Percentiles rank a stretch among this genome's conserved stretches.
These are phyloP conservation scores for Tricladium varicosporioides DNA, from an alignment of 2,329 filamentous ascomycete species.

Conservation along the genomic window DNA sequence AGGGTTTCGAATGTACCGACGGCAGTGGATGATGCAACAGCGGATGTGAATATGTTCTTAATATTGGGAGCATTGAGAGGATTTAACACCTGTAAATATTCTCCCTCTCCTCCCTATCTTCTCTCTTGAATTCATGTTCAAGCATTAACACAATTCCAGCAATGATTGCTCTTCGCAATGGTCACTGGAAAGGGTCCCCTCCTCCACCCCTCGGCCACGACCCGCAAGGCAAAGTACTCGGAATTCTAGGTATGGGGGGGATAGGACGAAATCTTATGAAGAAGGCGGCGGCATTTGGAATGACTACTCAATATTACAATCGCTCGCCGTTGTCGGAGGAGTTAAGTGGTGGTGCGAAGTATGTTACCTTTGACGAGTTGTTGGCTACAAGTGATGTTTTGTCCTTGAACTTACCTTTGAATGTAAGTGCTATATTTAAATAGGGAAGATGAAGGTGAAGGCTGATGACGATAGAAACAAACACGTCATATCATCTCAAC, in stretches of 20 bases:
- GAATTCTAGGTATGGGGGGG: slow-evolving; percentile 83
- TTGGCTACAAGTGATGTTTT: slow-evolving; percentile 70
- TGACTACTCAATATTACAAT: slow-evolving; percentile 75
- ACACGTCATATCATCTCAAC: slow-evolving; percentile 76
- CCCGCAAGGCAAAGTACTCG: slow-evolving; percentile 74
- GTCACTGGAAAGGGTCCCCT: slow-evolving; percentile 63
- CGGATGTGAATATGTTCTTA: slow-evolving; percentile 77
- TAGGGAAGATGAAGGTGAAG: too few relatives aligned
- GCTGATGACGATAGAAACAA: slow-evolving; percentile 37
- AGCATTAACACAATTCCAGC: slow-evolving; percentile 31
- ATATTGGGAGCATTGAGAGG: slow-evolving; percentile 77
- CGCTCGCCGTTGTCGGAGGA: slow-evolving; percentile 58
- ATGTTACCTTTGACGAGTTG: slow-evolving; percentile 72
- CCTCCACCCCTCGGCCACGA: slow-evolving; percentile 67
- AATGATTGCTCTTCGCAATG: slow-evolving; percentile 63
- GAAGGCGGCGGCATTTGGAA: slow-evolving; percentile 73
- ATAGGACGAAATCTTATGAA: slow-evolving; percentile 76
- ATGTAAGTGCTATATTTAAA: slow-evolving; percentile 56
- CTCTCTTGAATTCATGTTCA: not conserved
- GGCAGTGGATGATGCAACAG: slow-evolving; percentile 79
- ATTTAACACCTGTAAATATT: slow-evolving; percentile 52
- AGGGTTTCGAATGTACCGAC: slow-evolving; percentile 79
- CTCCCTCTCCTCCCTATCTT: not conserved
- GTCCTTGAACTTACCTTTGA: slow-evolving; percentile 77
- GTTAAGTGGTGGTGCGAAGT: slow-evolving; percentile 55